phyloP scores from a whole-genome alignment of 768 basidiomycete species.

The Calocera cornea region DNA sequence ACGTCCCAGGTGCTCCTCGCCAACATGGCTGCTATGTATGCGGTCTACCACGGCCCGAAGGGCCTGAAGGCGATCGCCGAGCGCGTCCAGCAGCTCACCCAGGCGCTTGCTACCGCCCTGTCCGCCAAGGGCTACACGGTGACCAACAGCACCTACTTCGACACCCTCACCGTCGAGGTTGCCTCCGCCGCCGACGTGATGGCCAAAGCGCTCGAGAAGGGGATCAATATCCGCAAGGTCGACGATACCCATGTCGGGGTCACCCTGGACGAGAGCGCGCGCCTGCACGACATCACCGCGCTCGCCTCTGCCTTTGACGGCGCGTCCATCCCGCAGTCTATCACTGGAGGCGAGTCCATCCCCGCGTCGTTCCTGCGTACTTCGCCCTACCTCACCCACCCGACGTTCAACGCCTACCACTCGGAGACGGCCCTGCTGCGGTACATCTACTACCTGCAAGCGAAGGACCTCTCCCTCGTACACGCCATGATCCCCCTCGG shows the following conservation, averaged over 20 bases:
- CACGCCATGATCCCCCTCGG: slow-evolving; percentile 95
- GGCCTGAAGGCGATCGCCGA: slow-evolving; percentile 74
- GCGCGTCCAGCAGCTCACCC: slow-evolving; percentile 81
- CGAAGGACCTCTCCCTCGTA: slow-evolving; percentile 86
- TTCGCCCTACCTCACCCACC: slow-evolving; percentile 64
- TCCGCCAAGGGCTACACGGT: slow-evolving; percentile 62
- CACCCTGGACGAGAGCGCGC: slow-evolving; percentile 84
- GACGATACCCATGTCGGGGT: slow-evolving; percentile 68
- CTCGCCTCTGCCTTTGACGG: slow-evolving; percentile 56
- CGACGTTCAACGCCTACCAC: slow-evolving; percentile 92
- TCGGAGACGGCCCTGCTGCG: slow-evolving; percentile 98
- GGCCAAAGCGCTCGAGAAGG: slow-evolving; percentile 41
- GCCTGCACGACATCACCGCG: slow-evolving; percentile 64
- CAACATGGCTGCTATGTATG: slow-evolving; percentile 99
- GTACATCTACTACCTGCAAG: slow-evolving; percentile 85
- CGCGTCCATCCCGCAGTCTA: slow-evolving; percentile 27
- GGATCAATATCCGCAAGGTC: slow-evolving; percentile 75
- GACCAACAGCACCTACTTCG: slow-evolving; percentile 66
- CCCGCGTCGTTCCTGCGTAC: slow-evolving; percentile 45
- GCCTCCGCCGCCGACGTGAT: slow-evolving; percentile 50
- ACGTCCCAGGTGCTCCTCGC: slow-evolving; percentile 95
- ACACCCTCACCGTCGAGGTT: slow-evolving; percentile 61
- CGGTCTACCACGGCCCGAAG: slow-evolving; percentile 85
- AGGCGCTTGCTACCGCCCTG: slow-evolving; percentile 53
- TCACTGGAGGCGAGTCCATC: slow-evolving; percentile 31